phyloP scores from a whole-genome alignment of 768 basidiomycete genomes.

The Hemileccinum rubropunctum region DNA sequence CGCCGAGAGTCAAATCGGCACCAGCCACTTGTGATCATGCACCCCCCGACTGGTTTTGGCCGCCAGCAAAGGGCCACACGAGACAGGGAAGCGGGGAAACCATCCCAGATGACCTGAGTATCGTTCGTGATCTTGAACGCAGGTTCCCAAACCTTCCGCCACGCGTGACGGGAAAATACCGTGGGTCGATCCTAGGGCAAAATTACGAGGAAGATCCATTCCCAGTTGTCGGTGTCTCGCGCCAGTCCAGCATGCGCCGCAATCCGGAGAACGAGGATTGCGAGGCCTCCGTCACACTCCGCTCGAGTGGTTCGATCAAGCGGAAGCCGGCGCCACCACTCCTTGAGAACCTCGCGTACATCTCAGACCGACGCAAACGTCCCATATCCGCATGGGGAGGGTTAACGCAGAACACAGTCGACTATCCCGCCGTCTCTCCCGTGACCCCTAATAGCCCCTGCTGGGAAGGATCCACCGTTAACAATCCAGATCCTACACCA shows the following conservation, averaged over 20 bases:
- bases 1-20: slow-evolving; percentile 15
- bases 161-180: slow-evolving; percentile 28
- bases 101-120: slow-evolving; percentile 42
- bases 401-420: slow-evolving; percentile 7
- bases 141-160: slow-evolving; percentile 54
- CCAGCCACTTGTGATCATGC: neutral
- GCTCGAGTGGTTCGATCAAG: slow-evolving; percentile 25
- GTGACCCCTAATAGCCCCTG: slow-evolving; percentile 6
- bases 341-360: slow-evolving; percentile 14
- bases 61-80: slow-evolving; percentile 6
- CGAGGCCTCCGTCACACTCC: slow-evolving; percentile 1
- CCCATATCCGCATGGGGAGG: slow-evolving; percentile 24
- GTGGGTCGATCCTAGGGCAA: slow-evolving; percentile 24
- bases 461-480: neutral
- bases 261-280: slow-evolving; percentile 13
- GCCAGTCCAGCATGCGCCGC: slow-evolving; percentile 19
- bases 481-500: neutral
- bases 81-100: slow-evolving; percentile 24
- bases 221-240: slow-evolving; percentile 24
- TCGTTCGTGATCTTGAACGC: slow-evolving; percentile 48
- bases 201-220: slow-evolving; percentile 21
- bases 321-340: slow-evolving; percentile 31
- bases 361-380: slow-evolving; percentile 6
- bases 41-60: slow-evolving; percentile 11
- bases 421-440: slow-evolving; percentile 2